These are phyloP conservation scores for Vitis hybrid DNA, from an alignment of 177 flowering plant species.

Conservation along the genomic window DNA sequence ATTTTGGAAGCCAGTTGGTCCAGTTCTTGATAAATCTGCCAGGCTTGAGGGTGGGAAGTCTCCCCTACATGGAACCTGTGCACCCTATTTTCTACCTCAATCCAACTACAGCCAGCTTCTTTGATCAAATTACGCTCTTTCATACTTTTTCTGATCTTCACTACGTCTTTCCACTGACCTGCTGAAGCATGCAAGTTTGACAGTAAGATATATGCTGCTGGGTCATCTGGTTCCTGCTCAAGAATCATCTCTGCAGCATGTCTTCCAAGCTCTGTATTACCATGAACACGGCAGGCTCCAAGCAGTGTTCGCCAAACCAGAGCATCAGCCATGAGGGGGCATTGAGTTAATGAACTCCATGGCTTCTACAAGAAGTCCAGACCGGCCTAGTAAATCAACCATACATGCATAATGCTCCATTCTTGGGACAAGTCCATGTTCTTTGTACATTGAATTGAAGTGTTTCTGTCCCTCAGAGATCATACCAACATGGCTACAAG, in stretches of 20 bases:
- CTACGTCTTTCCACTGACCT: conserved; percentile 62
- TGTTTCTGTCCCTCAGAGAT: no score
- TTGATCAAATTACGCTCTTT: conserved; percentile 60
- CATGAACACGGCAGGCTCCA: neutral
- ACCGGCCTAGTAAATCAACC: no score
- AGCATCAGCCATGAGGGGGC: no score
- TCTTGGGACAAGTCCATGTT: no score
- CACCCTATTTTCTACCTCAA: conserved; percentile 60
- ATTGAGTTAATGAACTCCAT: no score
- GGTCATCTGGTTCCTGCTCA: no score
- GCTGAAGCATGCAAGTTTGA: conserved; percentile 78
- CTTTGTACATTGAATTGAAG: no score
- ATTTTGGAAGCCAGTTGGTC: conserved; percentile 47
- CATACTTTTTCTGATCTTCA: conserved; percentile 60
- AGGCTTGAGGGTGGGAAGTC: conserved; percentile 60
- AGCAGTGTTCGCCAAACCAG: conserved; percentile 89
- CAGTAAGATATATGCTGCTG: conserved; percentile 11
- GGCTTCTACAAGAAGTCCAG: no score
- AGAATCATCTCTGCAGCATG: no score
- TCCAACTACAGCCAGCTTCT: conserved; percentile 94
- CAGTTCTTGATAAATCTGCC: conserved; percentile 58
- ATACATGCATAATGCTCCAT: no score
- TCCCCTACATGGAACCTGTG: conserved; percentile 76
- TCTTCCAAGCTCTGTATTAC: no score
- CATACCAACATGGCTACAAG: no score